Conservation (phyloP, 495 filamentous ascomycete species). For the Durotheca rogersii region DNA sequence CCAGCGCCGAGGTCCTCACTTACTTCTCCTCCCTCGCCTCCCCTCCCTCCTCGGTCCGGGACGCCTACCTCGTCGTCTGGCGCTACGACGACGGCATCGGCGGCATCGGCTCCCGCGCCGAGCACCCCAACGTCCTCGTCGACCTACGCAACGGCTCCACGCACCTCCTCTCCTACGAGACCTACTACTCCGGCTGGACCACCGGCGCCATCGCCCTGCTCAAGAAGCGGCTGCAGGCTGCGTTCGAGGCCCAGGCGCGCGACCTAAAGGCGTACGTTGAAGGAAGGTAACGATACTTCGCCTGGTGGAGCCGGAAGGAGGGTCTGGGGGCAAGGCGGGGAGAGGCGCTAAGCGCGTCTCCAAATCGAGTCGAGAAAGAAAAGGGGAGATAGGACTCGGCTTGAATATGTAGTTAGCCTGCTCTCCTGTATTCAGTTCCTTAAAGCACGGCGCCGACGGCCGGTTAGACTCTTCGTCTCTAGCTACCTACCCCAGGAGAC, state of each 20-base stretch:
- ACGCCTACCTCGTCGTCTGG: conserved; percentile 14
- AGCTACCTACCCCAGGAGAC: too few species aligned
- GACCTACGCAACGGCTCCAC: conserved; percentile 24
- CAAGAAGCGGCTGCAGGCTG: conserved; percentile 14
- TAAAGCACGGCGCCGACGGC: too few species aligned
- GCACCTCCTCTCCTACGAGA: conserved; percentile 33
- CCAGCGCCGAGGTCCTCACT: conserved; percentile 33
- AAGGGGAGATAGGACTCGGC: too few species aligned
- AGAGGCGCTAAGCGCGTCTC: too few species aligned
- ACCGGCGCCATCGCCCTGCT: conserved; percentile 21
- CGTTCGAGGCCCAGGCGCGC: conserved; percentile 23
- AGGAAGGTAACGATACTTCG: neutral
- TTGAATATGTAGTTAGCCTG: too few species aligned
- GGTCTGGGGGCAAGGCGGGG: too few species aligned
- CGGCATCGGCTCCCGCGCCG: conserved; percentile 17
- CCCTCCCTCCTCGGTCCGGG: conserved; percentile 10
- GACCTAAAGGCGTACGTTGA: conserved; percentile 32
- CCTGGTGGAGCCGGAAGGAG: too few species aligned
- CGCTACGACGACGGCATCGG: conserved; percentile 26
- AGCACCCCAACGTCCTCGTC: conserved; percentile 24
- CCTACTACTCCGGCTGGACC: conserved; percentile 29
- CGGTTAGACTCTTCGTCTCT: too few species aligned
- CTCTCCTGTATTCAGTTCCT: too few species aligned
- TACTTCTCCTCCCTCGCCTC: too few species aligned
- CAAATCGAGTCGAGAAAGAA: too few species aligned